Evolutionary conservation across 805 yeast species (phyloP).

Genomic region (Yarrowia sp.): DNA sequence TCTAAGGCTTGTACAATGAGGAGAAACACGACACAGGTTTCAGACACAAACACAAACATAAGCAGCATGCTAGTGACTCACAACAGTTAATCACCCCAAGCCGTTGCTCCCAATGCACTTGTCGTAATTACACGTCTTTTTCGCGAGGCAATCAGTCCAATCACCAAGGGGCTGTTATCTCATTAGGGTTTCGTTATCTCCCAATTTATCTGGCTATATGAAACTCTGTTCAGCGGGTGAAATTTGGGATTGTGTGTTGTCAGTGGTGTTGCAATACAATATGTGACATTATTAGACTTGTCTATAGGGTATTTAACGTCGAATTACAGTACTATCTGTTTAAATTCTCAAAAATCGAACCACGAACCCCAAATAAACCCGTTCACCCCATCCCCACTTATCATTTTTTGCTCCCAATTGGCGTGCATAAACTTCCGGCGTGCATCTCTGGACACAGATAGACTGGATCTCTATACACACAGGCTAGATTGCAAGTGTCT

Average conservation of each 20-base stretch:
- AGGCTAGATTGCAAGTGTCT: background rate
- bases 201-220: background rate
- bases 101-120: background rate
- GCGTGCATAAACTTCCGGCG: background rate
- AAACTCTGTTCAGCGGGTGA: background rate
- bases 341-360: too few species aligned
- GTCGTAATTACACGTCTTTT: background rate
- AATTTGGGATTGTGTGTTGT: background rate
- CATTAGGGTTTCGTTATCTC: background rate
- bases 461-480: too few species aligned
- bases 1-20: too few species aligned
- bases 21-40: too few species aligned
- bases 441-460: too few species aligned
- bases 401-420: constrained; percentile 25
- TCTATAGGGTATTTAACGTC: too few species aligned
- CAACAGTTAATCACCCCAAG: too few species aligned
- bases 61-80: too few species aligned
- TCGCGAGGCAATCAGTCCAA: background rate
- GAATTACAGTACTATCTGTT: too few species aligned
- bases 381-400: background rate
- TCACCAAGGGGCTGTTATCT: background rate
- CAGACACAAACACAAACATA: too few species aligned
- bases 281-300: too few species aligned
- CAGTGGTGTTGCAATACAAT: background rate
- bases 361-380: too few species aligned